These are phyloP conservation scores for Antrodiella citrinella DNA, from an alignment of 768 basidiomycete species.

Conservation along the genomic window DNA sequence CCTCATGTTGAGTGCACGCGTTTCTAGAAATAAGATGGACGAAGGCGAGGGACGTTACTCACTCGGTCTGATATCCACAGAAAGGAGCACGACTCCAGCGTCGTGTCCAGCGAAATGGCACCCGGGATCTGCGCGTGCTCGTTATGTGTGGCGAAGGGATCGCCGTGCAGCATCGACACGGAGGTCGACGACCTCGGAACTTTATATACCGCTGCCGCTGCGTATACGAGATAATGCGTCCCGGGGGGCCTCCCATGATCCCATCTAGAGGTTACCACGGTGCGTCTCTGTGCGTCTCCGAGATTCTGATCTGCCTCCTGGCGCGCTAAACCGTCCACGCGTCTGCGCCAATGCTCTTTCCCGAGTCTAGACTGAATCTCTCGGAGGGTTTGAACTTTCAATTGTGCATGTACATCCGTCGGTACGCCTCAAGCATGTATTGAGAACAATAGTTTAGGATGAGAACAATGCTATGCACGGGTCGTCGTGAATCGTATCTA, in stretches of 20 bases:
- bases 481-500: not conserved
- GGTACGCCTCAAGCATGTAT: too few species aligned
- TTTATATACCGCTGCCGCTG: constrained; percentile 19
- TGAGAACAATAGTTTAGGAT: too few species aligned
- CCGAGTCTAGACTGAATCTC: not conserved
- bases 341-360: not conserved
- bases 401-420: too few species aligned
- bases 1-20: constrained; percentile 54
- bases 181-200: constrained; percentile 18
- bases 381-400: not conserved
- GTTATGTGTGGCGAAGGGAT: not conserved
- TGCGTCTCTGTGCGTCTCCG: constrained; percentile 1
- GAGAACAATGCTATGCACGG: not conserved
- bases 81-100: not conserved
- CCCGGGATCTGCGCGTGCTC: not conserved
- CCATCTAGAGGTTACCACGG: constrained; percentile 4
- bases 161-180: constrained; percentile 12
- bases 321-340: constrained; percentile 3
- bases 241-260: constrained; percentile 4
- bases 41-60: not conserved
- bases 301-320: constrained; percentile 1
- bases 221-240: constrained; percentile 4
- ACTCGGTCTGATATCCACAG: not conserved
- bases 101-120: not conserved
- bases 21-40: constrained; percentile 20